Evolutionary conservation across 108 stramenopile genomes (phyloP), one percentile per base, ranked within the genome.

Genomic region (Pseudonitzschia multiseries): DNA sequence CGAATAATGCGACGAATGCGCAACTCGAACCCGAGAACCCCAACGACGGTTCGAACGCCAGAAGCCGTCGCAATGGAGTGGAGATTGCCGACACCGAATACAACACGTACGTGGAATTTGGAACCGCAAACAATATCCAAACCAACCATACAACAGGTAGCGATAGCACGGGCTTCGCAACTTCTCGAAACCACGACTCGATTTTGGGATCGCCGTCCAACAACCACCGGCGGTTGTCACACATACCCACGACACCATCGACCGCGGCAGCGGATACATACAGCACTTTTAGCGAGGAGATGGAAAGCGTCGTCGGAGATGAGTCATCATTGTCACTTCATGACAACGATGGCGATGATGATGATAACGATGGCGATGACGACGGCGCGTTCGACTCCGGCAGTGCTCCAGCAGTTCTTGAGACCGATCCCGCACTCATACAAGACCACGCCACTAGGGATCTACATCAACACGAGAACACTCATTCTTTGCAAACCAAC

Each of bases 221-320:
- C n/a, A 32, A 62, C 0, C 32, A 62, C 4, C 61, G 61, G 40
- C 61, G 61, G n/a, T 62, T 62, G n/a, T 41, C 40, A 18, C 61
- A 62, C n/a, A 33, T 62, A 8, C 61, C 61, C 12, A 13, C 36
- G 33, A 62, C 61, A 5, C 61, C 61, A 4, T 62, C 61, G 3
- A 62, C 61, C 32, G 20, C 36, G 14, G 61, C 61, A 28, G 61
- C 31, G 13, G 15, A 13, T 17, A n/a, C 29, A 15, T 62, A 62
- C 33, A 62, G 33, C 12, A 48, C 9, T 14, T 48, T 48, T 48
- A 14, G 13, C 46, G 46, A 48, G 46, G 46, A 48, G 46, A 48
- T 48, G 14, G 46, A 14, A 48, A 48, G 46, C 46, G 46, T 42
- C 10, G 42, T 48, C 36, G 36, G 36, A 36, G 36, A 36, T 6